Evolutionary conservation across 306 rosid species (phyloP), one percentile per base, ranked within the genome.

Genomic region (Citrullus colocynthis): DNA sequence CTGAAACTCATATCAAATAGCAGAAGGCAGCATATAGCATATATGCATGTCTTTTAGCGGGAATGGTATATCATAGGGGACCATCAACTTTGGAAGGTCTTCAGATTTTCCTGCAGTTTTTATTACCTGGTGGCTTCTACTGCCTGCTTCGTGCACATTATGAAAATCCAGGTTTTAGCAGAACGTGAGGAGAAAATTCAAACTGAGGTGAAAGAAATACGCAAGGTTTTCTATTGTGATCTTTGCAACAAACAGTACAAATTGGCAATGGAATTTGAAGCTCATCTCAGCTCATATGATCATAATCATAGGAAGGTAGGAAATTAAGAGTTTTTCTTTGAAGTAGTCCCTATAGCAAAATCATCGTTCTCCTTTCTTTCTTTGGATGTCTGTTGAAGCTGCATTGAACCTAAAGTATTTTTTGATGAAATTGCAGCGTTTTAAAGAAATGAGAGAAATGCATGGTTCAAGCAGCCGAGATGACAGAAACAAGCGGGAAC

Each of bases 61-160:
- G 95, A 89, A 85, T 88, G 93, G 89, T 89, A 85, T 89, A 85
- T 93, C 95, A 86, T 91, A 89, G 85, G 87, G 90, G 93, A 90
- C 89, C 96, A 87, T 91, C 93, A 89, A 89, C 89, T 89, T 92
- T 92, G 96, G 95, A 92, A 87, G 96, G 86, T 94, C 98, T 90
- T 94, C 94, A 92, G 97, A 94, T 92, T 91, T 94, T 94, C 96
- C 90, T 94, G 95, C 98, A 92, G 98, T 94, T 94, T 94, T 92
- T 94, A 94, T 94, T 94, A 92, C 98, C 97, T 92, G 98, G 95
- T 90, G 97, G 98, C 97, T 90, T 93, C 97, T 91, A 85, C 96
- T 90, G 97, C 97, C 91, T 85, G 97, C 97, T 90, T 91, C 97
- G 90, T 91, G 96, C 98, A 85, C 94, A 82, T 91, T 94, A 85